phyloP scores from a whole-genome alignment of 2,329 filamentous ascomycete species.

The Coleophoma eucalyptorum region DNA sequence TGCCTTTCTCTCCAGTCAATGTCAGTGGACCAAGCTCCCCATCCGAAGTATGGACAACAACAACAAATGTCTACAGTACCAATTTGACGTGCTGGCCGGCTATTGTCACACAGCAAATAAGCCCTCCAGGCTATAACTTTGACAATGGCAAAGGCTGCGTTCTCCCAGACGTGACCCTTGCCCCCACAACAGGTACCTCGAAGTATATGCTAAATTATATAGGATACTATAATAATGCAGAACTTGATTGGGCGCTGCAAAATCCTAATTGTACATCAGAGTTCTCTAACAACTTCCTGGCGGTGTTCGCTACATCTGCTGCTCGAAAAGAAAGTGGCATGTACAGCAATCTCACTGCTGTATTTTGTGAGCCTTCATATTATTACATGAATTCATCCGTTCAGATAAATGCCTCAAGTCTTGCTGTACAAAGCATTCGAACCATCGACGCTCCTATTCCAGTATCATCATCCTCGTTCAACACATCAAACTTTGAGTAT shows the following conservation, averaged over 20 bases:
- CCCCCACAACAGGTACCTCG: background rate
- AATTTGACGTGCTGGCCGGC: conserved; percentile 35
- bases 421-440: conserved; percentile 12
- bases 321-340: background rate
- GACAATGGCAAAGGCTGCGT: conserved; percentile 35
- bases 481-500: conserved; percentile 34
- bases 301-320: conserved; percentile 19
- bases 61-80: conserved; percentile 29
- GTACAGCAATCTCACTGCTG: conserved; percentile 24
- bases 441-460: background rate
- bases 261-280: conserved; percentile 27
- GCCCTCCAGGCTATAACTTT: conserved; percentile 19
- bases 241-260: conserved; percentile 28
- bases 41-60: conserved; percentile 14
- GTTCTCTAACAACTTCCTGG: conserved; percentile 34
- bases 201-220: conserved; percentile 34
- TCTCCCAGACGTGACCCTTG: conserved; percentile 12
- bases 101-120: background rate
- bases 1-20: conserved; percentile 34
- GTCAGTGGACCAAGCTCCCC: background rate
- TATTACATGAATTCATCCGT: conserved; percentile 40
- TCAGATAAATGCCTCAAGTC: conserved; percentile 27
- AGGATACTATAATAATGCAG: conserved; percentile 34
- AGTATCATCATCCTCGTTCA: conserved; percentile 21
- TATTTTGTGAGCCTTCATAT: conserved; percentile 42